Percentiles rank a stretch among this genome's conserved stretches.
Conservation (phyloP, 2,329 filamentous ascomycete species). For the Colletotrichum lindemuthianum region DNA sequence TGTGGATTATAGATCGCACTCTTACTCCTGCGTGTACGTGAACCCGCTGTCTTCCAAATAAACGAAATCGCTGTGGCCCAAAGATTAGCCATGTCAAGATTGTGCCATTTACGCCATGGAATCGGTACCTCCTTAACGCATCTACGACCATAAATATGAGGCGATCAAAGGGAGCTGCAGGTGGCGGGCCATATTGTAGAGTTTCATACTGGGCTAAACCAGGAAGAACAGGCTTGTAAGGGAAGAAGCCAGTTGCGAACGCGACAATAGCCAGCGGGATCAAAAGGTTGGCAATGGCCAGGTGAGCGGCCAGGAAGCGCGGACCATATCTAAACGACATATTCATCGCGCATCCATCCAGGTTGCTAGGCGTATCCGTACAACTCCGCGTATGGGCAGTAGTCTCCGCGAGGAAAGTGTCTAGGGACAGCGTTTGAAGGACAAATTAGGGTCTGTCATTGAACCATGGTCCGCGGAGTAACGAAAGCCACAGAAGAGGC, state of each 20-base stretch:
- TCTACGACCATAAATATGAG: constrained; percentile 98
- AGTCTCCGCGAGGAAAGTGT: neutral
- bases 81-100: constrained; percentile 35
- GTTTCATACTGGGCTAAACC: constrained; percentile 79
- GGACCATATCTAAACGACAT: constrained; percentile 30
- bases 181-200: constrained; percentile 63
- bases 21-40: constrained; percentile 85
- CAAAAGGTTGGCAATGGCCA: constrained; percentile 78
- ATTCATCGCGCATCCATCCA: constrained; percentile 33
- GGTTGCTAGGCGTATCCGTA: constrained; percentile 4
- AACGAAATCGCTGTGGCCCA: constrained; percentile 82
- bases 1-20: neutral
- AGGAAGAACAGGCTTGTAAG: constrained; percentile 93
- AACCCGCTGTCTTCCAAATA: constrained; percentile 85
- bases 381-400: neutral
- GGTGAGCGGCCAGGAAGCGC: constrained; percentile 44
- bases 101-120: neutral
- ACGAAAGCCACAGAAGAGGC: constrained; percentile 6
- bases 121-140: constrained; percentile 77
- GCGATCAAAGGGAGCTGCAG: constrained; percentile 82
- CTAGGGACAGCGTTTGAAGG: neutral
- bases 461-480: constrained; percentile 19
- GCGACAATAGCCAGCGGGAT: constrained; percentile 78
- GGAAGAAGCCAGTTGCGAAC: constrained; percentile 95
- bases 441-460: constrained; percentile 10